Base-by-base conservation (phyloP, 106 monocot species). In the Allium cepa region DNA sequence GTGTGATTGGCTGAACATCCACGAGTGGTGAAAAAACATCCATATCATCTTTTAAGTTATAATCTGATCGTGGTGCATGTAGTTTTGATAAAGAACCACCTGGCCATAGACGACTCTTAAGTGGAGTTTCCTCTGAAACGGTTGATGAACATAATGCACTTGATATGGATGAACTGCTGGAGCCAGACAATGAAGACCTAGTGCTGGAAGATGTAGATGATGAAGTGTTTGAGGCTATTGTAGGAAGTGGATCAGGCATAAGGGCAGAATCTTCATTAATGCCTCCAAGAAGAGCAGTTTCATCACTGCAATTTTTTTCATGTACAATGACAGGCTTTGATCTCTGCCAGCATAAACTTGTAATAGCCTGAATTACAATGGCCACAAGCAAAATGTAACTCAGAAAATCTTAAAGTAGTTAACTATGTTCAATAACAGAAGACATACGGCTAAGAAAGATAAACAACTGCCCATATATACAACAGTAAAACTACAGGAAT, bases 11-110 rank as follows among this genome's bases (percentile, higher is more conserved):
- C 70, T 99, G 99, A 48, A 99, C 90, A 80, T 99, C 99, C 15
- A 87, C 99, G 57, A 99, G 79, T 17, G 99, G 99, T 56, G 99
- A 99, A 71, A 99, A 99, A 11, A 99, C 90, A 81, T 93, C 93
- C 99, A 99, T 99, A 74, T 99, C 99, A 78, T 99, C 99, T 69
- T 99, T 99, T 10, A 93, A 59, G 60, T 76, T 80, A 59, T 65
- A 78, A 66, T 18, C 76, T 70, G 59, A 49, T 9, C 73, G 86
- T 66, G 84, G 79, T 49, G 90, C 84, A 5, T 90, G 92, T 28
- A 91, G 79, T 80, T 76, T 90, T 56, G 87, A 69, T 67, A 96
- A 72, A 82, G 79, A 51, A 60, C 85, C 79, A 45, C 76, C 81
- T 65, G 81, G 51, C 73, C 78, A 74, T 69, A 76, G 64, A 46